These are phyloP conservation scores for Kurtzmaniella natalensis DNA, from an alignment of 1,139 yeast species.

Conservation along the genomic window DNA sequence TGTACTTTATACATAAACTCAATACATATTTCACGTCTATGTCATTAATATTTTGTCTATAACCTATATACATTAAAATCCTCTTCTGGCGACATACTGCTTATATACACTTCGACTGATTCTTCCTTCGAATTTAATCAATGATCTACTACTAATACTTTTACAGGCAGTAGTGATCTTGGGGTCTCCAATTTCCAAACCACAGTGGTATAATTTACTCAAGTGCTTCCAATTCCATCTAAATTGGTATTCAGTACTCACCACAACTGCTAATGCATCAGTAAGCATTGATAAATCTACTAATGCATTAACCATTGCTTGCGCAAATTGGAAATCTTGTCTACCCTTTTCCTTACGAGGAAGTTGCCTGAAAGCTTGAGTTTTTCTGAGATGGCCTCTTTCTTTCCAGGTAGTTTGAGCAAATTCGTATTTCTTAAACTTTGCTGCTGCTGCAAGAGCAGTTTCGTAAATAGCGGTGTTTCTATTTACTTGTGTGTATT, in stretches of 20 bases:
- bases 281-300: constrained; percentile 48
- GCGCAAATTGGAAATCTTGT: constrained; percentile 67
- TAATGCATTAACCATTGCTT: constrained; percentile 54
- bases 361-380: constrained; percentile 40
- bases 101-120: constrained; percentile 31
- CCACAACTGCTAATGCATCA: constrained; percentile 67
- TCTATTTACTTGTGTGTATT: constrained; percentile 31
- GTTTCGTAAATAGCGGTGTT: constrained; percentile 54
- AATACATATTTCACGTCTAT: too few relatives aligned
- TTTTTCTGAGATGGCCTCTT: constrained; percentile 68
- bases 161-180: constrained; percentile 33
- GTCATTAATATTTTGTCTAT: constrained; percentile 4
- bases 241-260: constrained; percentile 65
- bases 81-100: constrained; percentile 28
- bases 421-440: constrained; percentile 47
- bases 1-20: too few relatives aligned
- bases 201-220: constrained; percentile 41
- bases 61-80: constrained; percentile 16
- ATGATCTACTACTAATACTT: constrained; percentile 31
- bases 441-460: constrained; percentile 63
- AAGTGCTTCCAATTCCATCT: constrained; percentile 66
- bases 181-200: constrained; percentile 48
- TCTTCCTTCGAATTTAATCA: constrained; percentile 36
- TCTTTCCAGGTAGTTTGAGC: constrained; percentile 72
- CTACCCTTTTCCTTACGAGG: constrained; percentile 35